Evolutionary conservation across 2,329 filamentous ascomycete genomes (phyloP).

Genomic region (Juglanconis sp.): DNA sequence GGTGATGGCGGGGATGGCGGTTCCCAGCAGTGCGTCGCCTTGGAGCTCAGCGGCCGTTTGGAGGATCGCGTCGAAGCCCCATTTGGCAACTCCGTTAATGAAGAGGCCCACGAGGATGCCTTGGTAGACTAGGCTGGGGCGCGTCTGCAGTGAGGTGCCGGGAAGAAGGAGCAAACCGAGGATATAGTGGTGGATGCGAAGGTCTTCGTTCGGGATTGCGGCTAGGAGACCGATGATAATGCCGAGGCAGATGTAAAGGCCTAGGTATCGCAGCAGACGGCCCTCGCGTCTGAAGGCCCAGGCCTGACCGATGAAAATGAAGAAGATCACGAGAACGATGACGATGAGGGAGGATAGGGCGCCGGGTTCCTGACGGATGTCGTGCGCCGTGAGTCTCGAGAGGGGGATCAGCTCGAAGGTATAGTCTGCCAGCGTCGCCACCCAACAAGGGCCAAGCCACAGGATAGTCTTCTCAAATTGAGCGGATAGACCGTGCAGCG

Average conservation of each 20-base stretch:
- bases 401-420: constrained; percentile 74
- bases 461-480: constrained; percentile 69
- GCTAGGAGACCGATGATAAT: constrained; percentile 53
- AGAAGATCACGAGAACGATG: constrained; percentile 61
- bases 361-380: constrained; percentile 66
- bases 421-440: constrained; percentile 72
- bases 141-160: constrained; percentile 67
- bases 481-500: constrained; percentile 55
- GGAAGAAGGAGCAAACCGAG: constrained; percentile 68
- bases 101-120: constrained; percentile 71
- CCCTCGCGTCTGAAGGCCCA: constrained; percentile 67
- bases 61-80: constrained; percentile 71
- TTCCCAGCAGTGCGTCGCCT: constrained; percentile 41
- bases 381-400: constrained; percentile 66
- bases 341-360: constrained; percentile 63
- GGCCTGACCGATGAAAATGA: constrained; percentile 63
- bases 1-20: constrained; percentile 41
- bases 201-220: constrained; percentile 52
- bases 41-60: constrained; percentile 63
- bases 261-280: constrained; percentile 61
- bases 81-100: constrained; percentile 72
- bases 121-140: constrained; percentile 66
- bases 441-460: constrained; percentile 68
- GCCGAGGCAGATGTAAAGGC: constrained; percentile 57
- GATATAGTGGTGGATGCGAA: constrained; percentile 76